These are phyloP conservation scores for Monilinia polystroma DNA, from an alignment of 2,329 filamentous ascomycete species.

Conservation along the genomic window DNA sequence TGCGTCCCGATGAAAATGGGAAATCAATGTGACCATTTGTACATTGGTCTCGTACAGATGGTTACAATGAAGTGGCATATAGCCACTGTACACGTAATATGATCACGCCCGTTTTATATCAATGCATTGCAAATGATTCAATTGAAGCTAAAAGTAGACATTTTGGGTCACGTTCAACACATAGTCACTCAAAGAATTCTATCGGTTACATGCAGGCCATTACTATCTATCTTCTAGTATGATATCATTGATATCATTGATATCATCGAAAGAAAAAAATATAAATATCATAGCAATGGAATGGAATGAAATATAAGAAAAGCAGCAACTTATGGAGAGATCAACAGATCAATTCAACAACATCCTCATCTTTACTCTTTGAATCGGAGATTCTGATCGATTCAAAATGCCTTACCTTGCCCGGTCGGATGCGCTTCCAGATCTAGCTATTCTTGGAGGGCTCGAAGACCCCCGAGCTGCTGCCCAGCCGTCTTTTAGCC, in stretches of 20 bases:
- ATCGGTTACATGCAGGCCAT: not conserved
- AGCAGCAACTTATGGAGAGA: not conserved
- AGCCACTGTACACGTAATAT: no score
- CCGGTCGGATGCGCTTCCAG: not conserved
- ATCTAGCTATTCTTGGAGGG: not conserved
- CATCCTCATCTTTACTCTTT: not conserved
- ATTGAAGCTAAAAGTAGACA: not conserved
- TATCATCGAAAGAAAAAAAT: not conserved
- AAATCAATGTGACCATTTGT: not conserved
- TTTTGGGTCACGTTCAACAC: not conserved
- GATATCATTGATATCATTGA: not conserved
- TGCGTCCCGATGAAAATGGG: no score
- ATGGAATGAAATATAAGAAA: no score
- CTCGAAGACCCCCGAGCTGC: conserved; percentile 13
- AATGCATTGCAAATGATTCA: no score
- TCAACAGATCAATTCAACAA: not conserved
- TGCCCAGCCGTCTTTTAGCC: not conserved
- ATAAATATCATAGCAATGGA: not conserved
- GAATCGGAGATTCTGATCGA: not conserved
- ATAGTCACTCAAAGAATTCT: not conserved
- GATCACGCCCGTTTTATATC: no score
- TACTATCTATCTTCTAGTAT: not conserved
- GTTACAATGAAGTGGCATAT: no score
- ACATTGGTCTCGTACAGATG: no score
- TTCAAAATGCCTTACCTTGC: conserved; percentile 4